These are phyloP conservation scores for Neophaeococcomyces mojaviensis DNA, from an alignment of 2,329 filamentous ascomycete species.

Conservation along the genomic window DNA sequence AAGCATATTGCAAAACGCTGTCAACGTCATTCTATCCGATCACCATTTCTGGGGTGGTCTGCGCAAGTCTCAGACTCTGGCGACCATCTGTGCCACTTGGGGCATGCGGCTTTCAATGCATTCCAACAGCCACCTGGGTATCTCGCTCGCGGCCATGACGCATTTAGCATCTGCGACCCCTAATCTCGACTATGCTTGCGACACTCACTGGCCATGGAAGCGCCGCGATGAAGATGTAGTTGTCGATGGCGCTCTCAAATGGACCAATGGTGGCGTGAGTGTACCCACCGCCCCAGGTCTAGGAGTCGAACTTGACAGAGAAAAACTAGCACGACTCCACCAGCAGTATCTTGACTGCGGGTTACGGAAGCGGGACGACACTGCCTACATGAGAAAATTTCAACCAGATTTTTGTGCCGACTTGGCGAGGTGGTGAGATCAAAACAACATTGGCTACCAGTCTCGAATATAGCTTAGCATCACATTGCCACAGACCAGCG, in stretches of 20 bases:
- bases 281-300: slow-evolving; percentile 32
- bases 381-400: slow-evolving; percentile 11
- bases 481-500: too few species aligned
- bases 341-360: slow-evolving; percentile 34
- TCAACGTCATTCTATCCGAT: slow-evolving; percentile 37
- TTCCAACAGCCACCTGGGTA: slow-evolving; percentile 38
- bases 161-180: slow-evolving; percentile 36
- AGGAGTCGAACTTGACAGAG: slow-evolving; percentile 33
- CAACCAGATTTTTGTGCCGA: slow-evolving; percentile 11
- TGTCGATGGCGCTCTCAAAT: slow-evolving; percentile 31
- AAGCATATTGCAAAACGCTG: slow-evolving; percentile 33
- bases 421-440: slow-evolving; percentile 11
- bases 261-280: slow-evolving; percentile 30
- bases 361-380: slow-evolving; percentile 10
- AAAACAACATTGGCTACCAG: too few species aligned
- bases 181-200: slow-evolving; percentile 39
- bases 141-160: slow-evolving; percentile 38
- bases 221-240: slow-evolving; percentile 37
- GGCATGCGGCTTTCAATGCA: slow-evolving; percentile 38
- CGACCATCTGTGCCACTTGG: slow-evolving; percentile 30
- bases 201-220: slow-evolving; percentile 42
- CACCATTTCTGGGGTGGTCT: slow-evolving; percentile 41
- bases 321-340: slow-evolving; percentile 30
- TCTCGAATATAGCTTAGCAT: too few species aligned
- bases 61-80: slow-evolving; percentile 34